Evolutionary conservation across 2,329 filamentous ascomycete species (phyloP), one percentile per base, ranked within the genome.

Genomic region (Allantophomopsis cytisporea): DNA sequence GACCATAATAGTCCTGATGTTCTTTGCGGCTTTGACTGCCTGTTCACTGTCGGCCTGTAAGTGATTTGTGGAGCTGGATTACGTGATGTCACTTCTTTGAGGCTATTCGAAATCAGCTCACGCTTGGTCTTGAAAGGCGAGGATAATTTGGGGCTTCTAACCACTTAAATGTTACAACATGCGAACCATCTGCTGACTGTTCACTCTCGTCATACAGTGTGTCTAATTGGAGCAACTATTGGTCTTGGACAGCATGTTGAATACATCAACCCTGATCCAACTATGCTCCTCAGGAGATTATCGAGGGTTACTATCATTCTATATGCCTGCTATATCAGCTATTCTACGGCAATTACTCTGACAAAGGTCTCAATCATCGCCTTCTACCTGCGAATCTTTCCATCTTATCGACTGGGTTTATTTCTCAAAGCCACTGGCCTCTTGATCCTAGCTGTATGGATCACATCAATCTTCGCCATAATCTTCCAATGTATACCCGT

Each of bases 161-260:
- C 23, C 7, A 12, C 23, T 28, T 10, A 12, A 28, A 10, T 28
- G 3, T 28, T 28, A 12, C 23, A 20, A 28, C 23, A 8, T 28
- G 8, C 11, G 8, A 10, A 10, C 4, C 5, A 12, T 10, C 8
- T 5, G 23, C 23, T 28, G 23, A 28, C 23, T 28, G n/a, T n/a
- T n/a, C 8, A 12, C 5, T 28, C 23, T 10, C 23, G 7, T 28
- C 11, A 6, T 28, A 28, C 11, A 28, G 23, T 28, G 23, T 28
- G 23, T 12, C 23, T 28, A 3, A 28, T 28, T 6, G 23, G 23
- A 28, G 23, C 23, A 28, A 28, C 23, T 28, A 28, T 28, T 14
- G 43, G 45, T 11, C 39, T 45, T 5, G 45, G 43, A 18, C 43
- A 47, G 16, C 45, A 47, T 23, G 15, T 44, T 10, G 45, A 43